Base-by-base conservation (phyloP, 2,329 filamentous ascomycete species). In the Ceratocystis papillata region DNA sequence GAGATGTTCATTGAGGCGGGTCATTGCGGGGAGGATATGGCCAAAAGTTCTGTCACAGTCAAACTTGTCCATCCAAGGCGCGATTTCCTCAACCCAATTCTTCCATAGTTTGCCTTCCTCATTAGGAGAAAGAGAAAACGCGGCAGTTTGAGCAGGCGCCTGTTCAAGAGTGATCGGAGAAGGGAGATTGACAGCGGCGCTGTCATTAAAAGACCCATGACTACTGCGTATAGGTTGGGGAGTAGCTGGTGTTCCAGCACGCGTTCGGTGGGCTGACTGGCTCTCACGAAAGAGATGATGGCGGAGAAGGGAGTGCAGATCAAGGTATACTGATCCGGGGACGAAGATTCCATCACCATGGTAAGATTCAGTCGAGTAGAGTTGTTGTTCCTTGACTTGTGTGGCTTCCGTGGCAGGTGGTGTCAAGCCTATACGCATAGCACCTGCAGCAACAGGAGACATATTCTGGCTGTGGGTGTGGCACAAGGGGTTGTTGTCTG, bases 31-130 rank as follows among this genome's bases (percentile, higher is more conserved):
- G 3, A 82, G 73, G 4, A 77, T 76, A 5, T 78, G 76, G 22
- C 77, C 77, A 68, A 82, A 82, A 33, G 79, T 76, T 1, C 76
- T 73, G 61, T 79, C 73, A 37, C 75, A 74, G 69, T 82, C 80
- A 63, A 83, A 81, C 73, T 80, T 82, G 67, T 83, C 80, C 1
- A 82, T 76, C 79, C 76, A 77, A 0, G 75, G 76, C 1, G 76
- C 75, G 50, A 78, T 73, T 41, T 78, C 76, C 28, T 76, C 73
- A 62, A 78, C 73, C 72, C 76, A 78, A 63, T 77, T 77, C 63
- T 73, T 75, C 76, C 76, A 78, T 1, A 78, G 68, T 0, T 66
- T 64, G 44, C 72, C 74, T 60, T 76, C 75, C 53, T 76, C 72
- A 1, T 73, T n/a, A 10, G 44, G 37, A n/a, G 50, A 45, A 62